Evolutionary conservation across 192 early-diverging fungal species (phyloP).

Genomic region (Podila epigama): DNA sequence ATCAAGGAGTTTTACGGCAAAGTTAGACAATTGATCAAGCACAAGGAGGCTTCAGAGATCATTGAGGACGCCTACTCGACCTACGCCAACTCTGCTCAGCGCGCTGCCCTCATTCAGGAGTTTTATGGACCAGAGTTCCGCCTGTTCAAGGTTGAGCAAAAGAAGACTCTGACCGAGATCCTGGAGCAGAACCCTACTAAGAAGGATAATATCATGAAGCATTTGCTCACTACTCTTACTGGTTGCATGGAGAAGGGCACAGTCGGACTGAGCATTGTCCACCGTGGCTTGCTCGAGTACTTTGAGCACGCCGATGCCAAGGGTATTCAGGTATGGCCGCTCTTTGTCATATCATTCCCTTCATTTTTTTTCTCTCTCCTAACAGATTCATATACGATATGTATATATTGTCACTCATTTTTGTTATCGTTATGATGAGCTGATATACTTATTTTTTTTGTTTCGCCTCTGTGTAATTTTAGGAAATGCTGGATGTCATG

Average conservation of each 20-base stretch:
- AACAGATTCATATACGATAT: no score
- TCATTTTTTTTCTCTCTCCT: background rate
- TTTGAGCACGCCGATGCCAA: constrained; percentile 71
- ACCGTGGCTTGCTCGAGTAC: constrained; percentile 88
- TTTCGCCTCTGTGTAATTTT: background rate
- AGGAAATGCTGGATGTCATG: constrained; percentile 76
- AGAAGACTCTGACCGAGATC: constrained; percentile 63
- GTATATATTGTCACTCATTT: no score
- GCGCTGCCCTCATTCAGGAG: constrained; percentile 80
- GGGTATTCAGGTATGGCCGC: constrained; percentile 51
- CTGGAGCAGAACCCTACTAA: constrained; percentile 71
- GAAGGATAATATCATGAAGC: constrained; percentile 72
- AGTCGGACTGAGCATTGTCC: constrained; percentile 80
- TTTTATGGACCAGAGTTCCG: constrained; percentile 95
- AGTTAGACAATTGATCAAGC: constrained; percentile 84
- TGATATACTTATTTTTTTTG: background rate
- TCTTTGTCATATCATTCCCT: background rate
- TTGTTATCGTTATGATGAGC: background rate
- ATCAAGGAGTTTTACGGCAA: constrained; percentile 83
- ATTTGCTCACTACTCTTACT: constrained; percentile 71
- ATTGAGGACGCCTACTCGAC: constrained; percentile 87
- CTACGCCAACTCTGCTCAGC: constrained; percentile 80
- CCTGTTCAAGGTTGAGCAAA: constrained; percentile 74
- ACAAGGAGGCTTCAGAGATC: constrained; percentile 87
- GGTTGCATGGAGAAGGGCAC: constrained; percentile 87